A percentile compares a stretch with the other conserved stretches of the same genome.
Evolutionary conservation across 805 yeast species (phyloP).

Genomic region (Teunomyces aglyptinius): DNA sequence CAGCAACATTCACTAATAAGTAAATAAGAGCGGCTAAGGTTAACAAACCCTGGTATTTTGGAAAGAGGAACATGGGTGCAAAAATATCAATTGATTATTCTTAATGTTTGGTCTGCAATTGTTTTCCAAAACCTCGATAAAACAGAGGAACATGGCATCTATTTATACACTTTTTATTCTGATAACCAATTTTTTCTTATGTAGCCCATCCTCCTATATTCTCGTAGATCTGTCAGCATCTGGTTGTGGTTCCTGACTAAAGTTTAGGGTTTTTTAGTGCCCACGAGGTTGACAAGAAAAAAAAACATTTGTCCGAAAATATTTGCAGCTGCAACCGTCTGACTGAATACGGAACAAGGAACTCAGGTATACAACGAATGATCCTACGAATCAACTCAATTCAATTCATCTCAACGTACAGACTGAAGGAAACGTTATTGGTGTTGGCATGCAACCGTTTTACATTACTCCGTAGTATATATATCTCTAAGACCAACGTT

Average conservation of each 20-base stretch:
- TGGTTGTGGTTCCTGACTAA: neutral
- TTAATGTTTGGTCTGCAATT: too few species aligned
- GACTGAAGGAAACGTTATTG: too few species aligned
- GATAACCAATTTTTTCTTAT: too few species aligned
- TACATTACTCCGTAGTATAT: too few species aligned
- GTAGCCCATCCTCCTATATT: too few species aligned
- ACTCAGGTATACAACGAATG: too few species aligned
- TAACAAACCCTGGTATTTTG: neutral
- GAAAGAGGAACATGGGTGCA: slow-evolving; percentile 4
- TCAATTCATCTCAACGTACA: too few species aligned
- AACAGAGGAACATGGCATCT: too few species aligned
- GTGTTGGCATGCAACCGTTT: too few species aligned
- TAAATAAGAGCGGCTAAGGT: slow-evolving; percentile 2
- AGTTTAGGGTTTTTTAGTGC: neutral
- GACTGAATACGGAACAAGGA: neutral
- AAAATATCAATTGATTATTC: neutral
- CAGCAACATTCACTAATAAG: neutral
- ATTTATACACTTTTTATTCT: too few species aligned
- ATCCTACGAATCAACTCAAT: too few species aligned
- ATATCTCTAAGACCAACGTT: neutral
- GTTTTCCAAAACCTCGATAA: too few species aligned
- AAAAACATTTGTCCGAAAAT: neutral
- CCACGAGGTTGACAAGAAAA: slow-evolving; percentile 3
- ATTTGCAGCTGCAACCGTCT: slow-evolving; percentile 2
- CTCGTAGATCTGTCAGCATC: neutral